These are phyloP conservation scores for Agrocybe chaxingu DNA, from an alignment of 768 basidiomycete genomes.

Conservation along the genomic window DNA sequence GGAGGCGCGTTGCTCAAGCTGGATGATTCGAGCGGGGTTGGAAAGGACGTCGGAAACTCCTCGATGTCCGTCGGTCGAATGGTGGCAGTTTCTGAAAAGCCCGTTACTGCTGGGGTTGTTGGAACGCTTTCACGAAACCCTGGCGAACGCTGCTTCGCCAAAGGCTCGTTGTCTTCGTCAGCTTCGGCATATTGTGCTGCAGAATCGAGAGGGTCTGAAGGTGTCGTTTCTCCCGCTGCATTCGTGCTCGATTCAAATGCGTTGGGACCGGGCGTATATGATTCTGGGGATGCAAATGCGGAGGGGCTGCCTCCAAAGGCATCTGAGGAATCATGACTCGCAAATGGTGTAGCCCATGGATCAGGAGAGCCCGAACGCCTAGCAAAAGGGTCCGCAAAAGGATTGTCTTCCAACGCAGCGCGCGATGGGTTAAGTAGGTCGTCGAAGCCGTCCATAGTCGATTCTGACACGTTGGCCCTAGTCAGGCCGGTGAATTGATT, in stretches of 20 bases:
- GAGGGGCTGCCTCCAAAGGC: constrained; percentile 22
- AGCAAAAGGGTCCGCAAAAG: constrained; percentile 73
- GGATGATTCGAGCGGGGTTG: constrained; percentile 3
- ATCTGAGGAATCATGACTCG: constrained; percentile 27
- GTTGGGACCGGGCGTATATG: constrained; percentile 21
- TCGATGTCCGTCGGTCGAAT: constrained; percentile 33
- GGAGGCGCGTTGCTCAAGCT: background rate
- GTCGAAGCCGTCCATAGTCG: constrained; percentile 72
- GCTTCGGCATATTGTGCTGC: constrained; percentile 23
- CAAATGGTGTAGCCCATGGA: constrained; percentile 69
- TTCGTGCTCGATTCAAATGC: constrained; percentile 18
- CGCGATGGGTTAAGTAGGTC: constrained; percentile 66
- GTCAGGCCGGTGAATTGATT: constrained; percentile 3
- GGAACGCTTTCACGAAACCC: constrained; percentile 54
- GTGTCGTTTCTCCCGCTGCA: constrained; percentile 7
- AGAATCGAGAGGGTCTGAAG: constrained; percentile 33
- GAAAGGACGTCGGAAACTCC: constrained; percentile 11
- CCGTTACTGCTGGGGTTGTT: constrained; percentile 10
- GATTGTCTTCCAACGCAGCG: constrained; percentile 65
- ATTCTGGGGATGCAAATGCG: constrained; percentile 17
- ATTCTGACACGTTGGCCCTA: constrained; percentile 2
- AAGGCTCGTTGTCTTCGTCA: constrained; percentile 32
- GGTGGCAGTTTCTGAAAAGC: constrained; percentile 40
- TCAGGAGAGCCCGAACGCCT: constrained; percentile 68
- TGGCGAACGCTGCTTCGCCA: constrained; percentile 32